Percentiles rank a stretch among this genome's conserved stretches.
Conservation (phyloP, 2,329 filamentous ascomycete species). For the Neurospora sp. region DNA sequence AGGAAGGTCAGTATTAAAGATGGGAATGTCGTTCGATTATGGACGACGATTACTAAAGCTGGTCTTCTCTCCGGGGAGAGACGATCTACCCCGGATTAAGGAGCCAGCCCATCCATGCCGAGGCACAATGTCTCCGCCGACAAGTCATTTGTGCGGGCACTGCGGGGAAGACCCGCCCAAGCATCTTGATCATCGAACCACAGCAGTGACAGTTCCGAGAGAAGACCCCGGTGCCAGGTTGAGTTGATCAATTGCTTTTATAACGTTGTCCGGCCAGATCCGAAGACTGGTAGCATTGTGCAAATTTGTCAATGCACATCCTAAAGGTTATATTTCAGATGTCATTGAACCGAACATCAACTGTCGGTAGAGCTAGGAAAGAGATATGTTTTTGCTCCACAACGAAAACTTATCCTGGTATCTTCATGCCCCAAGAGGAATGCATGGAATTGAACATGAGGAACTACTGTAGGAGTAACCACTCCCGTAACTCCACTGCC, state of each 20-base stretch:
- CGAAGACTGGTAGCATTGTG: not conserved
- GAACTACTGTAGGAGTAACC: not conserved
- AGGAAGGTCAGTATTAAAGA: not conserved
- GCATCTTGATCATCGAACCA: not conserved
- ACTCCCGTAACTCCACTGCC: not conserved
- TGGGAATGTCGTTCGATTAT: constrained; percentile 2
- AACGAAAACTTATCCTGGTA: not conserved
- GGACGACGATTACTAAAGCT: not conserved
- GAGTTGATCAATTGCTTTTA: not conserved
- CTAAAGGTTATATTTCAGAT: not conserved
- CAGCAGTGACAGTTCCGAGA: not conserved
- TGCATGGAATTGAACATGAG: not conserved
- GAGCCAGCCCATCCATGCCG: not conserved
- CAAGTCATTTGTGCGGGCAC: not conserved
- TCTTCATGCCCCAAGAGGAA: not conserved
- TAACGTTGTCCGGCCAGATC: not conserved
- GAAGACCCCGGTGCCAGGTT: not conserved
- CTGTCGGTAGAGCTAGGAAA: not conserved
- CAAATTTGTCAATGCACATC: not conserved
- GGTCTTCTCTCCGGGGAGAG: not conserved
- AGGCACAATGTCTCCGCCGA: not conserved
- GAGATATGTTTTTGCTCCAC: not conserved
- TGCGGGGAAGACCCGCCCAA: not conserved
- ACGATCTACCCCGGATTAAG: not conserved
- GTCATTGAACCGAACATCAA: not conserved